phyloP scores from a whole-genome alignment of 371 early-diverging fungal genomes.

The Blastocladiella emersonii region DNA sequence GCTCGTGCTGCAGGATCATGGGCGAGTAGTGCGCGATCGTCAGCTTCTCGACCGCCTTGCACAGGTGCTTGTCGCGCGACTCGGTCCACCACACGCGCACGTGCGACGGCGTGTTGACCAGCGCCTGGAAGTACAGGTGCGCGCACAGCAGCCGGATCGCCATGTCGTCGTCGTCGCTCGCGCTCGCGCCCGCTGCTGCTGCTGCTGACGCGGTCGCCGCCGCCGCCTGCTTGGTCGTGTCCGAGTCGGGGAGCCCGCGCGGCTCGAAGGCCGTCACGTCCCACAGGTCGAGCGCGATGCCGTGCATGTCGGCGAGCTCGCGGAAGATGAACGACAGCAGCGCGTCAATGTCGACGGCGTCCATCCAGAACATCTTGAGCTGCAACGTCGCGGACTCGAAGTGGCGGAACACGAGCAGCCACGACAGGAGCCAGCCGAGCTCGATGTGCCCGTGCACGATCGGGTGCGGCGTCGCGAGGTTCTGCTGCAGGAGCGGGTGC shows the following conservation, averaged over 20 bases:
- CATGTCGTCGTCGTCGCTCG: background rate
- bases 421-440: background rate
- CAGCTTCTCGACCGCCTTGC: conserved; percentile 47
- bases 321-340: background rate
- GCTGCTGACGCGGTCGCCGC: too few relatives aligned
- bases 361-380: background rate
- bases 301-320: background rate
- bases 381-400: background rate
- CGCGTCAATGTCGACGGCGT: background rate
- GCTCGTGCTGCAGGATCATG: conserved; percentile 45
- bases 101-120: conserved; percentile 54
- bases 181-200: too few relatives aligned
- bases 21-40: conserved; percentile 50
- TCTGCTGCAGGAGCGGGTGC: background rate
- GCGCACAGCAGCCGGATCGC: conserved; percentile 34
- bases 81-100: conserved; percentile 69
- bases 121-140: conserved; percentile 51
- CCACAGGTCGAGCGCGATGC: background rate
- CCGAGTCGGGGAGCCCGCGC: background rate
- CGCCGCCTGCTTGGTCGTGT: background rate
- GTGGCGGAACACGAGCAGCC: background rate
- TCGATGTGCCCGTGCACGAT: background rate
- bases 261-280: background rate
- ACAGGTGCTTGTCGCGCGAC: conserved; percentile 61
- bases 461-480: background rate